Conservation (phyloP, 1,284 basidiomycete species). For the Dichomitus squalens region DNA sequence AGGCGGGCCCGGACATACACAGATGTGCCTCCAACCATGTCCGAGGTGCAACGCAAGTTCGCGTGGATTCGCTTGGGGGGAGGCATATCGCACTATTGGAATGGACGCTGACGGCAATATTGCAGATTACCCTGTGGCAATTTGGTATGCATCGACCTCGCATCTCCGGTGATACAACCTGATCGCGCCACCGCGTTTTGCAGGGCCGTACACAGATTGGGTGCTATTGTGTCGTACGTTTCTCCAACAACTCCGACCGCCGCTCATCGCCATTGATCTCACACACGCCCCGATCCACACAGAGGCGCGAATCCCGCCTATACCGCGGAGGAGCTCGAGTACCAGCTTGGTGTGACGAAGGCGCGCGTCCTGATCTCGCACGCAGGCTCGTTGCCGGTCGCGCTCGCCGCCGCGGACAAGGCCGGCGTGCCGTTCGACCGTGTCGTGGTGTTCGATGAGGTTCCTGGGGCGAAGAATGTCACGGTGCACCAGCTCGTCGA, state of each 20-base stretch:
- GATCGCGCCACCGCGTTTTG: not conserved
- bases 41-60: no score
- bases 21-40: no score
- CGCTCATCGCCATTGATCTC: not conserved
- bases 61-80: no score
- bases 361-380: conserved; percentile 59
- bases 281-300: not conserved
- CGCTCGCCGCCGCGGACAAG: conserved; percentile 49
- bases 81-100: no score
- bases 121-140: conserved; percentile 63
- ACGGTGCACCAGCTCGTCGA: conserved; percentile 56
- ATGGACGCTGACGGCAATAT: not conserved
- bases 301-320: conserved; percentile 66
- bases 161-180: conserved; percentile 19
- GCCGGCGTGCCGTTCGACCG: conserved; percentile 52
- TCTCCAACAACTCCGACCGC: not conserved
- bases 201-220: conserved; percentile 68
- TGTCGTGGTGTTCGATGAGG: conserved; percentile 53
- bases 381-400: conserved; percentile 49
- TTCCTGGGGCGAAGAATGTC: conserved; percentile 10
- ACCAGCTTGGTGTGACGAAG: conserved; percentile 57
- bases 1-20: no score
- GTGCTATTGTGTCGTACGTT: conserved; percentile 66
- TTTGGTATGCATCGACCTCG: conserved; percentile 45
- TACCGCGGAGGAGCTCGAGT: conserved; percentile 59